Evolutionary conservation across 768 basidiomycete genomes (phyloP).

Genomic region (Phanerodontia chrysosporium): DNA sequence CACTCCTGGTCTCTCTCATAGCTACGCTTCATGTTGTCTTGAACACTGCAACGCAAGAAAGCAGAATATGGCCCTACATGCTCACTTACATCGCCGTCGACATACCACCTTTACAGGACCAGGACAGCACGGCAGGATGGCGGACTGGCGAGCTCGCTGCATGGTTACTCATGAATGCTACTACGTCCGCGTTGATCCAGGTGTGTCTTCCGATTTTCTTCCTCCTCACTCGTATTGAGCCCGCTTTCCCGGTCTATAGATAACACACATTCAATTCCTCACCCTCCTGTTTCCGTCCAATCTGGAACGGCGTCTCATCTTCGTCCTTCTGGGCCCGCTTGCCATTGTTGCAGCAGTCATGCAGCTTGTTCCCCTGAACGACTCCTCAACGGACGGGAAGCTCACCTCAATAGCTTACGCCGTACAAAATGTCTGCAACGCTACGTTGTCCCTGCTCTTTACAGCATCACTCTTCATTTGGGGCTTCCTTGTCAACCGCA

Average conservation of each 20-base stretch:
- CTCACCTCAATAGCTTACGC: constrained; percentile 61
- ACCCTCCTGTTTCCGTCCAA: constrained; percentile 91
- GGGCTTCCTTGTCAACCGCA: constrained; percentile 87
- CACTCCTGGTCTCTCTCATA: constrained; percentile 72
- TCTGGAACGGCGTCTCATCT: constrained; percentile 83
- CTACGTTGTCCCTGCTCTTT: constrained; percentile 92
- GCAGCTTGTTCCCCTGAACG: constrained; percentile 73
- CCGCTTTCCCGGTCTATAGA: constrained; percentile 42
- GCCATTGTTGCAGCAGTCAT: constrained; percentile 81
- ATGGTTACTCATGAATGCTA: constrained; percentile 87
- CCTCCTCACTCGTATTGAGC: neutral
- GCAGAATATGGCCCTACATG: constrained; percentile 91
- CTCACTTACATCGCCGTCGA: constrained; percentile 84
- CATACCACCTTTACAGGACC: constrained; percentile 51
- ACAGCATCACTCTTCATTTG: constrained; percentile 86
- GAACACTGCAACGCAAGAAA: constrained; percentile 51
- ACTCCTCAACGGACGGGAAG: constrained; percentile 19
- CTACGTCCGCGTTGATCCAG: constrained; percentile 81
- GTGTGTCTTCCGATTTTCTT: constrained; percentile 37
- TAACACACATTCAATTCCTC: constrained; percentile 96
- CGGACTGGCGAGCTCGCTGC: constrained; percentile 55
- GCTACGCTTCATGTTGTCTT: constrained; percentile 79
- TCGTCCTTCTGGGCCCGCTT: constrained; percentile 81
- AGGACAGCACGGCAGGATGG: constrained; percentile 45
- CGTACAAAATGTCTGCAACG: constrained; percentile 92